A percentile compares a stretch with the other conserved stretches of the same genome.
phyloP scores from a whole-genome alignment of 805 yeast species.

The Metschnikowia chrysomelidarum region DNA sequence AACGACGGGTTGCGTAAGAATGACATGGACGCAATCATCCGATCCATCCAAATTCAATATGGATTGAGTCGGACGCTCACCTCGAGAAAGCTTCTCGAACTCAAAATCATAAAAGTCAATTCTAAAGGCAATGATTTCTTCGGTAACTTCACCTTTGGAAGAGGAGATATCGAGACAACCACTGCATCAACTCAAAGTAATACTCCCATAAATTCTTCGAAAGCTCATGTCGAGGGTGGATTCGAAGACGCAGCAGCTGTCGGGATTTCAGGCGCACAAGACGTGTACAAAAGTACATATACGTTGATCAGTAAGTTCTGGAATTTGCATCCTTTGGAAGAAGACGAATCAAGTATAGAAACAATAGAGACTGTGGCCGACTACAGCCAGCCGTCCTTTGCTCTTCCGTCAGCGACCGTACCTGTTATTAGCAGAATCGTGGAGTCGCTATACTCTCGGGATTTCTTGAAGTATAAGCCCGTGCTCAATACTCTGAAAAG shows the following conservation, averaged over 20 bases:
- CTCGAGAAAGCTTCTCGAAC: slow-evolving; percentile 48
- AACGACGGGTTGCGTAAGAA: slow-evolving; percentile 67
- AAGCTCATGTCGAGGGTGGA: slow-evolving; percentile 12
- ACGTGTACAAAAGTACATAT: slow-evolving; percentile 31
- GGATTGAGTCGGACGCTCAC: slow-evolving; percentile 55
- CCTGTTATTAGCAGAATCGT: slow-evolving; percentile 72
- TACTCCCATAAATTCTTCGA: slow-evolving; percentile 5
- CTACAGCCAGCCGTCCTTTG: slow-evolving; percentile 54
- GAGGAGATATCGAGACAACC: slow-evolving; percentile 15
- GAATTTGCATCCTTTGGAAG: slow-evolving; percentile 46
- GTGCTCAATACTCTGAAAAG: slow-evolving; percentile 32
- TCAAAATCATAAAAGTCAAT: slow-evolving; percentile 44
- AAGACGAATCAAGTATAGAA: slow-evolving; percentile 17
- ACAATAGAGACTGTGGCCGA: slow-evolving; percentile 19
- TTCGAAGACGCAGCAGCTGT: slow-evolving; percentile 19
- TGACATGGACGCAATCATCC: slow-evolving; percentile 55
- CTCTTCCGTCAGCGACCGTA: slow-evolving; percentile 73
- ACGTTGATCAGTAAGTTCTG: slow-evolving; percentile 42
- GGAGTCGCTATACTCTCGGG: slow-evolving; percentile 63
- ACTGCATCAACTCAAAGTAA: slow-evolving; percentile 12
- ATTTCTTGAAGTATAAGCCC: slow-evolving; percentile 44
- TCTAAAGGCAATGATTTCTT: slow-evolving; percentile 23
- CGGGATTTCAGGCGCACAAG: slow-evolving; percentile 33
- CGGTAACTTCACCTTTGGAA: slow-evolving; percentile 20
- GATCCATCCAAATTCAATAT: slow-evolving; percentile 57